A percentile compares a stretch with the other conserved stretches of the same genome.
These are phyloP conservation scores for Suillus lakei DNA, from an alignment of 768 basidiomycete genomes.

Conservation along the genomic window DNA sequence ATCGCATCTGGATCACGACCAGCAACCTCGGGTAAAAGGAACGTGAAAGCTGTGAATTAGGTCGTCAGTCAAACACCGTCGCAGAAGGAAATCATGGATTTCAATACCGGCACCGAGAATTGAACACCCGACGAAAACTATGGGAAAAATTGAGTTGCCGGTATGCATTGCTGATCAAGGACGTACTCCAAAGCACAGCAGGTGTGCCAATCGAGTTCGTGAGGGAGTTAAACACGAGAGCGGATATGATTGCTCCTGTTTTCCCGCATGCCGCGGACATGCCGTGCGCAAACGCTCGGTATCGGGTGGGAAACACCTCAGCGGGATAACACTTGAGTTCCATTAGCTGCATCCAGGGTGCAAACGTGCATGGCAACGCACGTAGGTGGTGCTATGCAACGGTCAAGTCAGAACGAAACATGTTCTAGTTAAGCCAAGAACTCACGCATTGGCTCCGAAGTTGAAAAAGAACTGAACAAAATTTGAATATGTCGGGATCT, in stretches of 20 bases:
- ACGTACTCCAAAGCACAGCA: conserved; percentile 72
- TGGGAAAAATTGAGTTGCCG: background rate
- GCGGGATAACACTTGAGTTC: conserved; percentile 64
- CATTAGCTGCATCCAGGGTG: background rate
- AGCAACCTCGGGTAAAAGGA: conserved; percentile 56
- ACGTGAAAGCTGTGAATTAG: conserved; percentile 36
- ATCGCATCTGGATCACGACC: conserved; percentile 56
- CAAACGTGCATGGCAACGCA: conserved; percentile 30
- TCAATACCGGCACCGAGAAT: conserved; percentile 53
- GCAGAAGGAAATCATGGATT: conserved; percentile 11
- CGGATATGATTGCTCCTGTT: conserved; percentile 76
- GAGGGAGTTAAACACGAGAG: conserved; percentile 72
- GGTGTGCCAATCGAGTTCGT: conserved; percentile 66
- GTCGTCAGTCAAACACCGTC: background rate
- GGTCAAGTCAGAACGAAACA: background rate
- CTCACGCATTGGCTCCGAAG: conserved; percentile 75
- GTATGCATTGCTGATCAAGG: conserved; percentile 10
- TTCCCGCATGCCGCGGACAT: conserved; percentile 77
- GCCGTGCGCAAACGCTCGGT: conserved; percentile 75
- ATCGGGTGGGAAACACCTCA: conserved; percentile 81
- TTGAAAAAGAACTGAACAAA: conserved; percentile 72
- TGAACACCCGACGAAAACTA: conserved; percentile 72
- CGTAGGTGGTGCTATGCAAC: conserved; percentile 53
- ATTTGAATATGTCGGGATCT: background rate
- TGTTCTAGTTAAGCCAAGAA: background rate